These are phyloP conservation scores for Lichtheimia corymbifera DNA, from an alignment of 371 early-diverging fungal species.

Conservation along the genomic window DNA sequence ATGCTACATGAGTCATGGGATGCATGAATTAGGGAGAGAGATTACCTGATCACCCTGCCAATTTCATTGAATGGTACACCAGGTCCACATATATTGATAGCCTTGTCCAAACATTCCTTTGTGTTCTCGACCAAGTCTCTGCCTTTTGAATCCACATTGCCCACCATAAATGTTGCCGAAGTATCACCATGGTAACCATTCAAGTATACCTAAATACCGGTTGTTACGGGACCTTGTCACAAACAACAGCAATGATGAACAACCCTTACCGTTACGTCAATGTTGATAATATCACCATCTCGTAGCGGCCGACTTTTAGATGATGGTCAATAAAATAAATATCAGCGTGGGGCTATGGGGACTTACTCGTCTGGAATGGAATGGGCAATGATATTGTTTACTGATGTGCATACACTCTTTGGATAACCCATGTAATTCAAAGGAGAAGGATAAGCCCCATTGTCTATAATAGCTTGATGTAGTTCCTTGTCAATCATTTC, in stretches of 20 bases:
- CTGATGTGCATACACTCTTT: constrained; percentile 77
- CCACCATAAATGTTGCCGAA: constrained; percentile 82
- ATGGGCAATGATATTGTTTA: constrained; percentile 91
- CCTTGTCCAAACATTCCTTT: constrained; percentile 69
- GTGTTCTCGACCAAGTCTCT: constrained; percentile 68
- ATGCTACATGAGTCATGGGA: too few relatives aligned
- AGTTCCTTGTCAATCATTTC: constrained; percentile 72
- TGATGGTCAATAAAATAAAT: background rate
- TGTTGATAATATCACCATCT: constrained; percentile 87
- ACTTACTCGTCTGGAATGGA: constrained; percentile 85
- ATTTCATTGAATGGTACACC: constrained; percentile 74
- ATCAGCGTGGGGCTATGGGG: background rate
- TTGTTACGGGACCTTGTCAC: background rate
- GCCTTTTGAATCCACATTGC: constrained; percentile 73
- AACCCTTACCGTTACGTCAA: constrained; percentile 73
- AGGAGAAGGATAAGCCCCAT: constrained; percentile 85
- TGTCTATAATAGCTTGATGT: constrained; percentile 69
- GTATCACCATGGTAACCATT: constrained; percentile 87
- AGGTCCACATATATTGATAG: constrained; percentile 77
- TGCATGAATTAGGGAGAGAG: too few relatives aligned
- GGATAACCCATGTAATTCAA: constrained; percentile 86
- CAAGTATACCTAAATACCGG: constrained; percentile 52
- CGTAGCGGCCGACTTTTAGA: constrained; percentile 58
- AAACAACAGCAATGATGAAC: background rate
- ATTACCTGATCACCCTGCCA: constrained; percentile 71